These are phyloP conservation scores for Pyrenochaeta sp. DNA, from an alignment of 2,329 filamentous ascomycete genomes.

Conservation along the genomic window DNA sequence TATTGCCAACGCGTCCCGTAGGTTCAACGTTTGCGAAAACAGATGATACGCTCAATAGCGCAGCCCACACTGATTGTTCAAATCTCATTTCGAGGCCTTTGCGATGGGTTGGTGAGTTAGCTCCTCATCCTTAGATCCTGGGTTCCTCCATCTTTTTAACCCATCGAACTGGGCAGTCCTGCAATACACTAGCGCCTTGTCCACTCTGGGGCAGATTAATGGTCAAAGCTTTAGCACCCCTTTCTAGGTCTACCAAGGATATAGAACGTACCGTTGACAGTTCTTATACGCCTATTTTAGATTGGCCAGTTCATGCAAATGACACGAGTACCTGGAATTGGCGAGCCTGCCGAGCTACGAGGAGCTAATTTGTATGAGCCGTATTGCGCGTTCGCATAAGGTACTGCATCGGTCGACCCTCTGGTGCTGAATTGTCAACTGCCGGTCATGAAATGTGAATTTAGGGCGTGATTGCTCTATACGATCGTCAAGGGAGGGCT, in stretches of 20 bases:
- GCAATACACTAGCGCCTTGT: slow-evolving; percentile 1
- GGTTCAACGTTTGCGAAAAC: slow-evolving; percentile 12
- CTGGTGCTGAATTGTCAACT: neutral
- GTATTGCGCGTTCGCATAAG: neutral
- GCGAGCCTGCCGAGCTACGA: slow-evolving; percentile 1
- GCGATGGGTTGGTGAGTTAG: neutral
- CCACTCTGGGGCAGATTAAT: neutral
- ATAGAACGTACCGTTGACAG: neutral
- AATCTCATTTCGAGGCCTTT: slow-evolving; percentile 25
- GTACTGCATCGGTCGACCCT: too few species aligned
- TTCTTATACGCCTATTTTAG: neutral
- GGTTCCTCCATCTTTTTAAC: neutral
- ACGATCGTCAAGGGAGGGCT: neutral
- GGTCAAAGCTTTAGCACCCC: neutral
- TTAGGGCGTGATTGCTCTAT: neutral
- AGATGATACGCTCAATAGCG: slow-evolving; percentile 16
- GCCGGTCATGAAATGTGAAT: neutral
- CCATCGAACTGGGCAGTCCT: neutral
- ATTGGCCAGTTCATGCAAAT: neutral
- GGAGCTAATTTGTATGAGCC: neutral
- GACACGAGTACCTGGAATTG: slow-evolving; percentile 1
- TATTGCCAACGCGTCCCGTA: neutral
- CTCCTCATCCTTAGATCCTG: neutral
- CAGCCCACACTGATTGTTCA: slow-evolving; percentile 17
- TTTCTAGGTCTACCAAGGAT: neutral